Base-by-base conservation (phyloP, 2,329 filamentous ascomycete genomes). In the Exophiala aquamarina region DNA sequence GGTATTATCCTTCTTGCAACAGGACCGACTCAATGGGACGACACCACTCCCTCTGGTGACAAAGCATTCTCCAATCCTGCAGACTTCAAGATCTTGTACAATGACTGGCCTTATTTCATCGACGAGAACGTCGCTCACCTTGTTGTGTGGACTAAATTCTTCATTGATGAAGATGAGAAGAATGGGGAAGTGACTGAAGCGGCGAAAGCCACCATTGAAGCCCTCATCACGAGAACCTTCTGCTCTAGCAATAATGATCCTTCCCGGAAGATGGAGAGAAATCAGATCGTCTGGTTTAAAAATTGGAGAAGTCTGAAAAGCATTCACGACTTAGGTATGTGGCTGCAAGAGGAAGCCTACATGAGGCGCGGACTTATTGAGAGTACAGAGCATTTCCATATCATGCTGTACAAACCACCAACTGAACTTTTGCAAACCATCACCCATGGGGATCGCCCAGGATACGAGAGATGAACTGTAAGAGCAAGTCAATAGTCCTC, bases 101-200 rank as follows among this genome's bases (percentile, higher is more conserved):
- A 96, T 63, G 91, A 96, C 74, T 96, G 90, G 88, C 92, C 92
- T 1, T 97, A 96, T 61, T 91, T 89, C 0, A 75, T 96, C 43
- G 88, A 93, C 59, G 63, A 73, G 36, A 76, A 79, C 42, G 91
- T 95, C 55, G 79, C 88, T 13, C 92, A 96, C 64, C 73, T 96
- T 2, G 89, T 95, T 4, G 82, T 95, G 10, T 97, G 92, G 92
- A 93, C 87, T 37, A 95, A 95, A 67, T 95, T 95, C 61, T 75
- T 79, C 37, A 73, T 96, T 18, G 76, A 82, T 42, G 86, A 90
- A 47, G 84, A 94, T 59, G 66, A 79, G 0, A 71, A 70, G 15
- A 71, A 82, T 0, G 84, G 80, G 9, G 82, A 89, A 55, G 69
- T 94, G 63, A 89, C 85, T 1, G 73, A 79, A 3, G 67, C 75